Evolutionary conservation across 2,329 filamentous ascomycete genomes (phyloP), one percentile per base, ranked within the genome.

Genomic region (Penicillium olsonii): DNA sequence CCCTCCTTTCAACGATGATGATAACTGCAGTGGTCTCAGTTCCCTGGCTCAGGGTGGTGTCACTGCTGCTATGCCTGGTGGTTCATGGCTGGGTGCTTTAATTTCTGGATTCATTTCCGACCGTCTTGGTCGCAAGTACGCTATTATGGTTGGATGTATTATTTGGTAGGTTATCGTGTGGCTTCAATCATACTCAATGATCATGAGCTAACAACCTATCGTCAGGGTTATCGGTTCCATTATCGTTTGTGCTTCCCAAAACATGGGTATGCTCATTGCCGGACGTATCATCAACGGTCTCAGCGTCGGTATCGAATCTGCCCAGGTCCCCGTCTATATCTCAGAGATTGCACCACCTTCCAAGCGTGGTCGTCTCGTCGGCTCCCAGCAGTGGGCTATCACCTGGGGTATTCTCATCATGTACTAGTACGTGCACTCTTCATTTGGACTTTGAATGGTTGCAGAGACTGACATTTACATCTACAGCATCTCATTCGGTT

Each of bases 371-470:
- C 79, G 84, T 34, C 77, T 92, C 29, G 85, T 91, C 22, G 84
- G 86, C 44, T 80, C 83, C 39, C 87, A 90, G 68, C 87, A 91
- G 67, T 87, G 86, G 76, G 85, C 86, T 20, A 90, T 91, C 53
- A 87, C 87, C 56, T 87, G 78, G 78, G 84, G 82, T 55, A 87
- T 87, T 56, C 64, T 87, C 50, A 84, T 87, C 69, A 87, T 87
- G 83, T 87, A 86, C 74, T 85, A 68, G 84, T 68, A 65, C 50
- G 61, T 58, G 52, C 37, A 84, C 15, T 87, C 88, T 51, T 84
- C 84, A 57, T 84, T 76, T 75, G 81, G 8, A 9, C 9, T 44
- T n/a, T 6, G 7, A 9, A 18, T 9, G 12, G 20, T n/a, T 9
- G 11, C 14, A 24, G 20, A 20, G 18, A 19, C 50, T 55, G 40